phyloP scores from a whole-genome alignment of 495 filamentous ascomycete species.

The Annulohypoxylon maeteangense region DNA sequence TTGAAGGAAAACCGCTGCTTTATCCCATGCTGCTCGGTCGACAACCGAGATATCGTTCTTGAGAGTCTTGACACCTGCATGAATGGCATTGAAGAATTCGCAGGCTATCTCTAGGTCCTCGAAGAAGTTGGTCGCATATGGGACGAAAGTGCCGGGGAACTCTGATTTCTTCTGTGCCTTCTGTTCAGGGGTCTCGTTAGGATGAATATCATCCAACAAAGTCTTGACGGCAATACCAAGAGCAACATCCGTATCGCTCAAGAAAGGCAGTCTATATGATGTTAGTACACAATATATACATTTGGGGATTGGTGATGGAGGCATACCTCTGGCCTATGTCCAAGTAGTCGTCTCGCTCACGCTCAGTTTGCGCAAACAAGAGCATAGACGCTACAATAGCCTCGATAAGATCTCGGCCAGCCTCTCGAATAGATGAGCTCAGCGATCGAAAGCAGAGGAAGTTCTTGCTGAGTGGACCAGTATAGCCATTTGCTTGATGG shows the following conservation, averaged over 20 bases:
- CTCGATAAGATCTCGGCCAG: conserved; percentile 84
- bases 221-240: conserved; percentile 92
- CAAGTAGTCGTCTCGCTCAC: conserved; percentile 75
- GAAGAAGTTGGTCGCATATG: conserved; percentile 76
- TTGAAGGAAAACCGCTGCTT: conserved; percentile 72
- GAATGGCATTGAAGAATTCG: conserved; percentile 83
- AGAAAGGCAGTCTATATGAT: conserved; percentile 80
- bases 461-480: conserved; percentile 90
- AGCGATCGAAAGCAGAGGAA: conserved; percentile 88
- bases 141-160: conserved; percentile 74
- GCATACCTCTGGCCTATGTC: conserved; percentile 78
- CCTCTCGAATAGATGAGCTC: conserved; percentile 78
- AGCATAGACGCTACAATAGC: conserved; percentile 80
- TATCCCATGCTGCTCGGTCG: conserved; percentile 70
- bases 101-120: conserved; percentile 84
- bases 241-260: conserved; percentile 81
- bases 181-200: conserved; percentile 67
- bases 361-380: conserved; percentile 77
- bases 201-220: conserved; percentile 84
- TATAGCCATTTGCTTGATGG: conserved; percentile 89
- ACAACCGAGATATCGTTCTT: conserved; percentile 65
- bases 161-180: conserved; percentile 66
- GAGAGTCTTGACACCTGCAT: conserved; percentile 72
- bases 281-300: conserved; percentile 47
- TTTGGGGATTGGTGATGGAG: background rate